Evolutionary conservation across 345 rosid species (phyloP), one percentile per base, ranked within the genome.

Genomic region (Gossypium australe): DNA sequence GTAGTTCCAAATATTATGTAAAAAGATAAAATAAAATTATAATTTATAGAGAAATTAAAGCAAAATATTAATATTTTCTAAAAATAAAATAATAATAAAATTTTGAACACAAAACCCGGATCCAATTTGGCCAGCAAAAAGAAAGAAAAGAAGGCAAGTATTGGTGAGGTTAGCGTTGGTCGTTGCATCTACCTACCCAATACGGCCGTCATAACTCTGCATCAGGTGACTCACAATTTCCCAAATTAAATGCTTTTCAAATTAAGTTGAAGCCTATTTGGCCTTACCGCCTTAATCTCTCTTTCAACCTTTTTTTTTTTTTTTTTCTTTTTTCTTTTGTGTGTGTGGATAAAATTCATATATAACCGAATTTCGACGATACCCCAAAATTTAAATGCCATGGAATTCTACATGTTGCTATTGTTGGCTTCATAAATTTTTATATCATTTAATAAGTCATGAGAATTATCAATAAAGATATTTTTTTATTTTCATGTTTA

Each of bases 151-250:
- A 34, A 34, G 41, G 41, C 41, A 14, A 3, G n/a, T 38, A 24
- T 67, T 48, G 81, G 62, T 60, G 43, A 74, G 77, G 81, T 74
- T 60, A 9, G 25, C 24, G 80, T 76, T 74, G 75, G 75, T 12
- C 58, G 71, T 61, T 74, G 66, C 70, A 69, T 67, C 71, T 18
- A 78, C 77, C 73, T 2, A 72, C 51, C 66, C 67, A 29, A 10
- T 13, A 1, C 34, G 5, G 22, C 18, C 55, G 2, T 52, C 62
- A 22, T 18, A 20, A 27, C 29, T 38, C 64, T 56, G 74, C 41
- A 18, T 55, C 27, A 5, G 75, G 29, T 17, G 75, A n/a, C 55
- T 57, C 65, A 12, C 13, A 71, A 55, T 57, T 71, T 55, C 64
- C 41, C 24, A 62, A 41, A 11, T 9, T 70, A 47, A 60, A 72